Evolutionary conservation across 2,329 filamentous ascomycete genomes (phyloP).

Genomic region (Penicillium olsonii): DNA sequence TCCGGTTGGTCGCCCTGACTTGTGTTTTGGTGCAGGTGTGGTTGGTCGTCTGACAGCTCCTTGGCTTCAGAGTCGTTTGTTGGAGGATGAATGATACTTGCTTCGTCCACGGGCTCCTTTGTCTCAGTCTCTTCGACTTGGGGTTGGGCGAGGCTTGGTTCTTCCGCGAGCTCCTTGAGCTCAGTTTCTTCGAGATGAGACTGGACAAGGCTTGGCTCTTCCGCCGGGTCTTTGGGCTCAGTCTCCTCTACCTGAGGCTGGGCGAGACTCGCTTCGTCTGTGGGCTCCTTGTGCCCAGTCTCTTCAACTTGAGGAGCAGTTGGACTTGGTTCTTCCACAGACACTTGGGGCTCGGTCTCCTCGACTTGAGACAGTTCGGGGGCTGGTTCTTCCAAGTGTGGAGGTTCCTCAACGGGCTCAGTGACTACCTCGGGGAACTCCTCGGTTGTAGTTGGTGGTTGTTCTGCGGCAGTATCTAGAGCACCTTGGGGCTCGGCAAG

Average conservation of each 20-base stretch:
- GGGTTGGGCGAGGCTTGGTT: neutral
- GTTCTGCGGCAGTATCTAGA: neutral
- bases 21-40: neutral
- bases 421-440: neutral
- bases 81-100: neutral
- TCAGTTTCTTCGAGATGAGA: neutral
- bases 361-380: no score
- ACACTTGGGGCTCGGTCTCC: no score
- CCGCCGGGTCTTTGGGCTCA: neutral
- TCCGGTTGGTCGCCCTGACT: conserved; percentile 7
- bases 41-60: neutral
- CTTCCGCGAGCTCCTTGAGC: neutral
- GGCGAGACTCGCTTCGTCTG: no score
- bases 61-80: neutral
- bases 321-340: neutral
- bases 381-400: neutral
- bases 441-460: neutral
- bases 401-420: conserved; percentile 4
- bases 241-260: neutral
- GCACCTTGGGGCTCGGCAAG: neutral
- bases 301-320: no score
- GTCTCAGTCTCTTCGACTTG: neutral
- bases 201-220: neutral
- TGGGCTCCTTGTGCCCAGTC: no score
- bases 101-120: neutral